Base-by-base conservation (phyloP, 108 stramenopile species). In the Mediolabrus comicus region DNA sequence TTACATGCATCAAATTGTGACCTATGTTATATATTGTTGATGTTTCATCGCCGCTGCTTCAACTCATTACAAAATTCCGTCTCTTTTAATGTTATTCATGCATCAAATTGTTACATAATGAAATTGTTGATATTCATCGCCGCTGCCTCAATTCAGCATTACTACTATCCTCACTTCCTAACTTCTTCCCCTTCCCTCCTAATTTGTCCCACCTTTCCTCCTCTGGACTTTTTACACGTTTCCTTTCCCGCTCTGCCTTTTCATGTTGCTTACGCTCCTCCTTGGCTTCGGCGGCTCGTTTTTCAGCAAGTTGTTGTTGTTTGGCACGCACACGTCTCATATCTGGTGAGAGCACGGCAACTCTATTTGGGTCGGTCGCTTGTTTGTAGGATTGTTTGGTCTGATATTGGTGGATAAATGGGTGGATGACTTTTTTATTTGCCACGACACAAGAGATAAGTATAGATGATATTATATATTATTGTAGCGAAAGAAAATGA, bases 171-270 rank as follows among this genome's bases (percentile, higher is more conserved):
- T 31, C 71, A 17, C 22, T 59, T 1, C 77, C 77, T 53, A 79
- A 31, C 60, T 22, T 53, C n/a, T 61, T 71, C 39, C 77, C 77
- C 55, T 38, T 32, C 59, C 77, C 77, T 8, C 65, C 36, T 36
- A 66, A 35, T 31, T 41, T 75, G 39, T 75, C 74, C 79, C 77
- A 79, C 61, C 70, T 29, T 61, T 79, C 80, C 62, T 81, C 75
- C 71, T 74, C 71, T 6, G 80, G 80, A 71, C 65, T 76, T 24
- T 81, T 77, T 3, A 81, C 75, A 28, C 75, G 51, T 49, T 81
- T 81, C 39, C 71, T 59, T 65, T 61, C 65, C 53, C 33, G 54
- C 46, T 81, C 80, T 22, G 19, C 38, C 29, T 17, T 30, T 27
- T 25, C 35, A 17, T 62, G 72, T 24, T 33, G 14, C 36, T 67